Percentiles rank a stretch among this genome's conserved stretches.
phyloP scores from a whole-genome alignment of 805 yeast species.

The Lipomyces kockii region DNA sequence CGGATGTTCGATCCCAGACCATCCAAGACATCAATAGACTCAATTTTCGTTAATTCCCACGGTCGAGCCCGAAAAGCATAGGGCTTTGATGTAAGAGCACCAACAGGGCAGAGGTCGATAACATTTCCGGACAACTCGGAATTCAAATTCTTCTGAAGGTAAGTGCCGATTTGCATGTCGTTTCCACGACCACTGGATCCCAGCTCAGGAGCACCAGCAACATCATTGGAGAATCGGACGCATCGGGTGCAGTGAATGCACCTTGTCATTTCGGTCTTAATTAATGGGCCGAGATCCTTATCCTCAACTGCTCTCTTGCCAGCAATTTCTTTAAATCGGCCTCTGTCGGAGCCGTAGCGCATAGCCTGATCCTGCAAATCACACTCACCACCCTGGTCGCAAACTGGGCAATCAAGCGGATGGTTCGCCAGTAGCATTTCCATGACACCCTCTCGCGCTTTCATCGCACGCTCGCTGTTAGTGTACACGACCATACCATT shows the following conservation, averaged over 20 bases:
- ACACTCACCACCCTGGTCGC: slow-evolving; percentile 96
- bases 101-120: slow-evolving; percentile 88
- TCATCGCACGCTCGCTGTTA: slow-evolving; percentile 72
- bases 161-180: slow-evolving; percentile 90
- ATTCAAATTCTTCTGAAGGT: slow-evolving; percentile 80
- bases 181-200: slow-evolving; percentile 91
- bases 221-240: slow-evolving; percentile 85
- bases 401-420: slow-evolving; percentile 89
- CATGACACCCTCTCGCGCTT: slow-evolving; percentile 88
- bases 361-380: slow-evolving; percentile 86
- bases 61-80: slow-evolving; percentile 92
- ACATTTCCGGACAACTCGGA: slow-evolving; percentile 86
- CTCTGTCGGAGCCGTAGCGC: slow-evolving; percentile 81
- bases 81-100: slow-evolving; percentile 88
- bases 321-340: slow-evolving; percentile 76
- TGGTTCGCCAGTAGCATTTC: slow-evolving; percentile 87
- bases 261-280: slow-evolving; percentile 89
- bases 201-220: slow-evolving; percentile 90
- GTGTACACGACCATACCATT: slow-evolving; percentile 88
- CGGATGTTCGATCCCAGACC: slow-evolving; percentile 82
- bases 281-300: slow-evolving; percentile 86
- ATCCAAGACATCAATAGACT: slow-evolving; percentile 81
- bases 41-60: slow-evolving; percentile 90
- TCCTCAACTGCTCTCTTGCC: slow-evolving; percentile 92
- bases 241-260: slow-evolving; percentile 93